These are phyloP conservation scores for Phellopilus nigrolimitatus DNA, from an alignment of 1,284 basidiomycete species.

Conservation along the genomic window DNA sequence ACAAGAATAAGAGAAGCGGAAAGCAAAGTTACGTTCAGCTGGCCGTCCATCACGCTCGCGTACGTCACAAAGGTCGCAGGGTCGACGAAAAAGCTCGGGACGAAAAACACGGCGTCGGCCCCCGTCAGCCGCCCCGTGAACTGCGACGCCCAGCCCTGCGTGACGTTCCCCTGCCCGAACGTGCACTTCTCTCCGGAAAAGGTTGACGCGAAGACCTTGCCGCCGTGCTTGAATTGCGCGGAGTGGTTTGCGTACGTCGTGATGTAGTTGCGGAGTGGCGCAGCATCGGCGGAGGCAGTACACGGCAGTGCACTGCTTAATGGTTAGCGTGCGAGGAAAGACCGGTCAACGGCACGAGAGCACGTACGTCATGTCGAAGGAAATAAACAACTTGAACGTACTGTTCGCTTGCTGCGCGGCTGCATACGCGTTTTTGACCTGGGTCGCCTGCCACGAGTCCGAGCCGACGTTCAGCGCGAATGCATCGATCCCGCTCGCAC, in stretches of 20 bases:
- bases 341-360: background rate
- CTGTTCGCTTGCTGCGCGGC: slow-evolving; percentile 51
- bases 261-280: slow-evolving; percentile 55
- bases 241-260: slow-evolving; percentile 52
- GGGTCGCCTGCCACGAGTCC: slow-evolving; percentile 61
- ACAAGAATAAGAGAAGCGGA: background rate
- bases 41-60: slow-evolving; percentile 43
- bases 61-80: slow-evolving; percentile 47
- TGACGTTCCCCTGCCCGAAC: slow-evolving; percentile 54
- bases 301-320: slow-evolving; percentile 53
- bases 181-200: slow-evolving; percentile 75
- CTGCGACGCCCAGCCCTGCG: slow-evolving; percentile 54
- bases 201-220: slow-evolving; percentile 65
- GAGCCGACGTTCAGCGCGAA: slow-evolving; percentile 65
- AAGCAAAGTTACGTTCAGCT: slow-evolving; percentile 46
- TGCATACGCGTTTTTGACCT: slow-evolving; percentile 62
- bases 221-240: slow-evolving; percentile 58
- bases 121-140: slow-evolving; percentile 47
- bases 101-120: slow-evolving; percentile 50
- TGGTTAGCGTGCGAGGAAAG: slow-evolving; percentile 10
- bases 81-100: slow-evolving; percentile 63
- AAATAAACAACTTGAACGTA: slow-evolving; percentile 75
- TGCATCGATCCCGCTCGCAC: slow-evolving; percentile 56
- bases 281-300: slow-evolving; percentile 45
- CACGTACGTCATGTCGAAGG: slow-evolving; percentile 72